Conservation (phyloP, 768 basidiomycete species). For the Suillus subalutaceus region DNA sequence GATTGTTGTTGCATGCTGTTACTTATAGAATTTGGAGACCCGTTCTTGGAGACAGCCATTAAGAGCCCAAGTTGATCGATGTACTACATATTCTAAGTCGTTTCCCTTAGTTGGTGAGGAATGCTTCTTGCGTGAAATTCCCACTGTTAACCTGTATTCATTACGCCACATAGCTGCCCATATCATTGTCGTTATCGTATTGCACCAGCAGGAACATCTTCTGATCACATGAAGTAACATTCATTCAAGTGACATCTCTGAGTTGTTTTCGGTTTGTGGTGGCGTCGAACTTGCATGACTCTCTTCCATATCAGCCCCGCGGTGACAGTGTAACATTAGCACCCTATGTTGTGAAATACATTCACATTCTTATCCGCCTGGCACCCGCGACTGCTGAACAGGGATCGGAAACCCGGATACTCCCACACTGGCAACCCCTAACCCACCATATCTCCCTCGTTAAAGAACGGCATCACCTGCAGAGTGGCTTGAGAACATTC, state of each 20-base stretch:
- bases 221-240: background rate
- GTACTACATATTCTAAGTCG: background rate
- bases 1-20: background rate
- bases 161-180: background rate
- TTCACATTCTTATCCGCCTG: background rate
- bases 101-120: constrained; percentile 15
- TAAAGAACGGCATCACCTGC: background rate
- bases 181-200: background rate
- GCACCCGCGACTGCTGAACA: background rate
- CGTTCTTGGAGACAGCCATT: constrained; percentile 45
- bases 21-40: constrained; percentile 35
- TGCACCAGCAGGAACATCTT: no score
- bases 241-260: background rate
- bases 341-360: background rate
- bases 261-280: background rate
- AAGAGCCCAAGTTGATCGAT: constrained; percentile 29
- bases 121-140: background rate
- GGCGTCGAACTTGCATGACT: background rate
- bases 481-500: constrained; percentile 42
- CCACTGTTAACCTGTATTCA: background rate
- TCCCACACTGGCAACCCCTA: background rate
- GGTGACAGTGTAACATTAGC: background rate
- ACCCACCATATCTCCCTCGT: background rate
- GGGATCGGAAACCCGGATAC: background rate
- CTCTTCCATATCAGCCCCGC: background rate